Conservation (phyloP, 2,329 filamentous ascomycete species). For the Septoria petroselini region DNA sequence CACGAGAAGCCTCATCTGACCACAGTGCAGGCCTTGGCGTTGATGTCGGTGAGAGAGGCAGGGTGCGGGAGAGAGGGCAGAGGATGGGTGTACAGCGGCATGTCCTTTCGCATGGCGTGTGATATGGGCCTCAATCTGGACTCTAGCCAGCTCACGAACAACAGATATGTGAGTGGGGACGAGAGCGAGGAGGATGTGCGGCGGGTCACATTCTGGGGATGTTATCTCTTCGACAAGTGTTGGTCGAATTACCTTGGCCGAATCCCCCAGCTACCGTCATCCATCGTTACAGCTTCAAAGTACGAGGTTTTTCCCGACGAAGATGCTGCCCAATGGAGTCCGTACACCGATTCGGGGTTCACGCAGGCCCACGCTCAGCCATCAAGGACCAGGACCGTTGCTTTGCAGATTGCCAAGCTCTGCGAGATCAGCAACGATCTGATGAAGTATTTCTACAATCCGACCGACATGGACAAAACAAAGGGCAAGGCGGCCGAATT, state of each 20-base stretch:
- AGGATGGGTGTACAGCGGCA: conserved; percentile 97
- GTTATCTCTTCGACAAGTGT: conserved; percentile 97
- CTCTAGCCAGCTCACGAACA: conserved; percentile 60
- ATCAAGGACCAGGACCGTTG: conserved; percentile 75
- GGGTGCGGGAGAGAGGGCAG: conserved; percentile 91
- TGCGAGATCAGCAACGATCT: conserved; percentile 94
- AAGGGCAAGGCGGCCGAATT: conserved; percentile 77
- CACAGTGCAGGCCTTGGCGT: conserved; percentile 85
- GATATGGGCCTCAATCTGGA: conserved; percentile 91
- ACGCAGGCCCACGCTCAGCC: conserved; percentile 72
- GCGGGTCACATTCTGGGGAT: conserved; percentile 94
- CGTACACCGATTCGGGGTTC: conserved; percentile 81
- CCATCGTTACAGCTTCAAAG: conserved; percentile 78
- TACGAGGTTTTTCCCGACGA: conserved; percentile 88
- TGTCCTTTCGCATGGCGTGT: conserved; percentile 96
- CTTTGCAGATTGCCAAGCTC: conserved; percentile 74
- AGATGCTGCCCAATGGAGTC: conserved; percentile 80
- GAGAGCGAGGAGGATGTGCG: conserved; percentile 86
- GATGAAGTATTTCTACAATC: conserved; percentile 86
- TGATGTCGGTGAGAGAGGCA: conserved; percentile 96
- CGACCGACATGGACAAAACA: conserved; percentile 58
- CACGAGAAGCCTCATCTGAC: conserved; percentile 85
- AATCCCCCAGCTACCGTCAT: conserved; percentile 77
- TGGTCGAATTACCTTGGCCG: conserved; percentile 97
- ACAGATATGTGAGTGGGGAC: conserved; percentile 45